phyloP scores from a whole-genome alignment of 805 yeast species.

The Kodamaea laetipori region DNA sequence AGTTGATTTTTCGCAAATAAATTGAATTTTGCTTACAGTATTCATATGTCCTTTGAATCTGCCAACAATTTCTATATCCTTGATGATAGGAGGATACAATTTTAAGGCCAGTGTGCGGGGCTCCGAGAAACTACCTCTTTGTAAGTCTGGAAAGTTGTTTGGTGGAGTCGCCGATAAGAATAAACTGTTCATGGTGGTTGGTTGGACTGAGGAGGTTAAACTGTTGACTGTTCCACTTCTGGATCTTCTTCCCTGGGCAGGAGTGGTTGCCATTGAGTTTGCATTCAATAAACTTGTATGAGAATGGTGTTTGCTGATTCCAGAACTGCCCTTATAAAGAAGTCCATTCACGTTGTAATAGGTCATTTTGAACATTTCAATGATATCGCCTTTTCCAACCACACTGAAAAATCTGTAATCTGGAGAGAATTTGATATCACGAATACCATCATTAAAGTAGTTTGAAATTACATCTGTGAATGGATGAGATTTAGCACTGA shows the following conservation, averaged over 20 bases:
- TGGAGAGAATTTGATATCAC: constrained; percentile 49
- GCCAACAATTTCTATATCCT: constrained; percentile 38
- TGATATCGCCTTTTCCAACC: constrained; percentile 58
- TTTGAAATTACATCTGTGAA: constrained; percentile 57
- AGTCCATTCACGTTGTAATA: constrained; percentile 44
- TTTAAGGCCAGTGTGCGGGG: neutral
- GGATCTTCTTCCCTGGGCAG: constrained; percentile 30
- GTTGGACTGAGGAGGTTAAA: constrained; percentile 14
- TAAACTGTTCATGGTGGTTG: constrained; percentile 10
- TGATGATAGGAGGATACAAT: constrained; percentile 36
- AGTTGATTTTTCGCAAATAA: constrained; percentile 18
- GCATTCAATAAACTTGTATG: constrained; percentile 10
- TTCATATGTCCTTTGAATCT: constrained; percentile 45
- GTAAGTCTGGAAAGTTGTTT: neutral
- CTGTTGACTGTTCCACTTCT: constrained; percentile 44
- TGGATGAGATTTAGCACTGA: constrained; percentile 13
- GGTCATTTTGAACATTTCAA: constrained; percentile 42
- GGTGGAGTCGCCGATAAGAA: constrained; percentile 8
- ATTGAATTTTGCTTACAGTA: constrained; percentile 32
- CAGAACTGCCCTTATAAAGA: constrained; percentile 19
- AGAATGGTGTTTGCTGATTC: constrained; percentile 12
- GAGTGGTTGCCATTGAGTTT: constrained; percentile 7
- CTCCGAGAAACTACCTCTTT: neutral
- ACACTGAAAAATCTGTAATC: constrained; percentile 49
- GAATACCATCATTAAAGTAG: constrained; percentile 64